phyloP scores from a whole-genome alignment of 805 yeast species.

The Saccharomycopsis sp. region DNA sequence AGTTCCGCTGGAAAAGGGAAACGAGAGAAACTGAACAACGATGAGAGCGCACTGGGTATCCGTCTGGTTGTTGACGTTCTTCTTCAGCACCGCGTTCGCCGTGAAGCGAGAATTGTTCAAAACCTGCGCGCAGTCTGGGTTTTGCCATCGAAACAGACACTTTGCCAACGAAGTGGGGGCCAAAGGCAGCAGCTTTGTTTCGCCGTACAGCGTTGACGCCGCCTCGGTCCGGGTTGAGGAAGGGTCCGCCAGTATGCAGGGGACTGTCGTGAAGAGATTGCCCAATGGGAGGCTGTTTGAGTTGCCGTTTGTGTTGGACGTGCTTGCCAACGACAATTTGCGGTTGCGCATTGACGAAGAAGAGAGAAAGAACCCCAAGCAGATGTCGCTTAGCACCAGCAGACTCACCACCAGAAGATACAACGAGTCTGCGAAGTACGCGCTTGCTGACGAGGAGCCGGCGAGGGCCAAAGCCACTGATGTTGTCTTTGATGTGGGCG shows the following conservation, averaged over 20 bases:
- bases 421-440: conserved; percentile 52
- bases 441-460: conserved; percentile 31
- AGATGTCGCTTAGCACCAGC: conserved; percentile 22
- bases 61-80: too few relatives aligned
- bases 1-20: too few relatives aligned
- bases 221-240: conserved; percentile 27
- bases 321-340: conserved; percentile 50
- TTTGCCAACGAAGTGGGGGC: conserved; percentile 39
- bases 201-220: conserved; percentile 36
- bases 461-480: conserved; percentile 22
- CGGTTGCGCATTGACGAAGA: conserved; percentile 60
- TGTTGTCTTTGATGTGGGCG: conserved; percentile 13
- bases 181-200: conserved; percentile 24
- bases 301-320: conserved; percentile 49
- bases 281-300: conserved; percentile 31
- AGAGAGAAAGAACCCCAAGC: conserved; percentile 29
- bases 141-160: conserved; percentile 71
- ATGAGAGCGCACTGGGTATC: too few relatives aligned
- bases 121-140: conserved; percentile 71
- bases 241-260: conserved; percentile 32
- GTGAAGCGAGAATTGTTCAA: conserved; percentile 67
- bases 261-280: conserved; percentile 38
- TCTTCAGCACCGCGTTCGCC: too few relatives aligned
- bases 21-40: too few relatives aligned
- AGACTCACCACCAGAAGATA: conserved; percentile 42